Evolutionary conservation across 345 rosid species (phyloP).

Genomic region (Citrus unshiu): DNA sequence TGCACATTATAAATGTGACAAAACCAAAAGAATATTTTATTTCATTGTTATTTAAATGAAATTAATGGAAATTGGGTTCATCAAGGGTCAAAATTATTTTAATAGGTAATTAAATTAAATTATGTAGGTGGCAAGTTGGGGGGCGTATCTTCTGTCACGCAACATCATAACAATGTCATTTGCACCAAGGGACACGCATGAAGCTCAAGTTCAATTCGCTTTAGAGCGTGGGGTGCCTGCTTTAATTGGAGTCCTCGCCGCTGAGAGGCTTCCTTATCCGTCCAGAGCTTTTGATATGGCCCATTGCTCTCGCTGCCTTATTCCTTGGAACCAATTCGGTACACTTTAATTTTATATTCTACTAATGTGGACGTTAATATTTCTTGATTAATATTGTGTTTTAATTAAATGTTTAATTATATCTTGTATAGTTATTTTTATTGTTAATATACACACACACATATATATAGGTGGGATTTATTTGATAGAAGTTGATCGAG

Average conservation of each 20-base stretch:
- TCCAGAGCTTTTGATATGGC: constrained; percentile 72
- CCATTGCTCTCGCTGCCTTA: constrained; percentile 78
- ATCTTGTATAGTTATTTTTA: too few relatives aligned
- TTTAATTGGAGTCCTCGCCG: constrained; percentile 51
- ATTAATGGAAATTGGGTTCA: too few relatives aligned
- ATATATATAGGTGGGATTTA: constrained; percentile 44
- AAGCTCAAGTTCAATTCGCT: constrained; percentile 73
- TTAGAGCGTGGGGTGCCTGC: constrained; percentile 79
- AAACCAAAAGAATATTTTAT: too few relatives aligned
- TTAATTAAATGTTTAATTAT: too few relatives aligned
- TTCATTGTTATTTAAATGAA: neutral
- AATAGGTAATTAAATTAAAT: too few relatives aligned
- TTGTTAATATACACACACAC: too few relatives aligned
- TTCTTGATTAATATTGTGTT: too few relatives aligned
- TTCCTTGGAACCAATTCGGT: constrained; percentile 61
- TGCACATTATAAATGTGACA: neutral
- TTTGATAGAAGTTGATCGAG: constrained; percentile 60
- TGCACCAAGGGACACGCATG: constrained; percentile 72
- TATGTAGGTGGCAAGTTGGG: constrained; percentile 67
- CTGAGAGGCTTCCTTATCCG: constrained; percentile 61
- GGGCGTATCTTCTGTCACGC: constrained; percentile 53
- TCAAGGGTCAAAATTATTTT: neutral
- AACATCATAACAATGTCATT: constrained; percentile 52
- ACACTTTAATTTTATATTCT: neutral
- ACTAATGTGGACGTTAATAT: too few relatives aligned